Evolutionary conservation across 805 yeast species (phyloP).

Genomic region (Metschnikowia henanensis): DNA sequence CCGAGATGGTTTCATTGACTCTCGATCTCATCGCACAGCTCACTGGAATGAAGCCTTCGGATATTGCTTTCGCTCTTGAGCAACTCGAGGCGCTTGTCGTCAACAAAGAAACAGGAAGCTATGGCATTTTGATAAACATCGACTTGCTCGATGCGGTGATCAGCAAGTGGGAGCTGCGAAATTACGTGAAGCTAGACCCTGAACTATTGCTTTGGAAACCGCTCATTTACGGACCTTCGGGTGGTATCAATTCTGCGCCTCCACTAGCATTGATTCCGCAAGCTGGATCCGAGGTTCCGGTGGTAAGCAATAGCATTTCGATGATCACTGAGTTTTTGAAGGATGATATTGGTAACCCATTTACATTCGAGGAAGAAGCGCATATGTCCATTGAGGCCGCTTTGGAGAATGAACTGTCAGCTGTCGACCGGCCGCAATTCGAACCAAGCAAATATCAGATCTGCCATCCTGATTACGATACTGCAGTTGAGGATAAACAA

Average conservation of each 20-base stretch:
- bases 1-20: slow-evolving; percentile 34
- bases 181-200: slow-evolving; percentile 51
- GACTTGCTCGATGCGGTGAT: slow-evolving; percentile 43
- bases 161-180: slow-evolving; percentile 52
- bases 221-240: slow-evolving; percentile 79
- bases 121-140: slow-evolving; percentile 54
- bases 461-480: slow-evolving; percentile 17
- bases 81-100: slow-evolving; percentile 61
- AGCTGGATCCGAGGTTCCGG: slow-evolving; percentile 10
- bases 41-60: slow-evolving; percentile 87
- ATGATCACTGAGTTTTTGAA: slow-evolving; percentile 58
- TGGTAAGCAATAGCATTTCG: slow-evolving; percentile 50
- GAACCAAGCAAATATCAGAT: slow-evolving; percentile 4
- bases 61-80: slow-evolving; percentile 85
- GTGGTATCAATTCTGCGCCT: slow-evolving; percentile 72
- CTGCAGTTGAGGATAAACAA: slow-evolving; percentile 7
- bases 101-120: slow-evolving; percentile 44
- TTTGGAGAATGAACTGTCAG: slow-evolving; percentile 12
- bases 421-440: background rate
- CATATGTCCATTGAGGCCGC: slow-evolving; percentile 41
- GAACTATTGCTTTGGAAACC: slow-evolving; percentile 74
- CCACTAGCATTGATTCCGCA: slow-evolving; percentile 28
- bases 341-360: slow-evolving; percentile 67
- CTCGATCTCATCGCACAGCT: slow-evolving; percentile 61
- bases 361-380: slow-evolving; percentile 58